A percentile compares a stretch with the other conserved stretches of the same genome.
phyloP scores from a whole-genome alignment of 805 yeast genomes.

The Candida sithepensis region DNA sequence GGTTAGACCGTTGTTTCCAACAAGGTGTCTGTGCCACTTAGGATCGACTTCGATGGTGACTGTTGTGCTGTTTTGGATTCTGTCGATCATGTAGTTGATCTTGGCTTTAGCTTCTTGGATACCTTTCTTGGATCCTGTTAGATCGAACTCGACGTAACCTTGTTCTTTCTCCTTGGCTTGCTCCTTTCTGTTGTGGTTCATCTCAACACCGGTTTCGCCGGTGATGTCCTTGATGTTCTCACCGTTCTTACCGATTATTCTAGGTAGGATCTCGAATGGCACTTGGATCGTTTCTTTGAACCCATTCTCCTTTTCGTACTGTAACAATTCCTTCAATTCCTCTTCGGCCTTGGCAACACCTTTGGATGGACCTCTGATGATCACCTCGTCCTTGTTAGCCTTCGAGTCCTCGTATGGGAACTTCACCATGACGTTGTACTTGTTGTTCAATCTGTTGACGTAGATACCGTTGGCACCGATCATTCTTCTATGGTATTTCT shows the following conservation, averaged over 20 bases:
- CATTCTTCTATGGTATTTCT: constrained; percentile 71
- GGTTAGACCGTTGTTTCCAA: constrained; percentile 75
- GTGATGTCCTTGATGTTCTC: constrained; percentile 78
- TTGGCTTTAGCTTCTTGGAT: constrained; percentile 67
- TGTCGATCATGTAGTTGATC: constrained; percentile 60
- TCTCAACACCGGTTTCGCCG: constrained; percentile 62
- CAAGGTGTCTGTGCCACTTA: constrained; percentile 67
- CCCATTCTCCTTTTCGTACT: constrained; percentile 86
- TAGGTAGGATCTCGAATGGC: constrained; percentile 71
- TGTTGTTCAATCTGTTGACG: constrained; percentile 80
- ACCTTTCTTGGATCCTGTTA: constrained; percentile 75
- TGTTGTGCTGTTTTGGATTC: constrained; percentile 58
- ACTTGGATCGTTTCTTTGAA: constrained; percentile 59
- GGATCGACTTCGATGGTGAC: constrained; percentile 64
- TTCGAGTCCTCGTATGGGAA: constrained; percentile 57
- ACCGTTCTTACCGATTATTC: constrained; percentile 88
- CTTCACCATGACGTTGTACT: constrained; percentile 75
- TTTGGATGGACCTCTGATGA: constrained; percentile 84
- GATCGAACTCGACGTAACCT: constrained; percentile 58
- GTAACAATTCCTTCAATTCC: constrained; percentile 77
- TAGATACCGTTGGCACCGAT: constrained; percentile 83
- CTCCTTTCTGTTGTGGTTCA: constrained; percentile 41
- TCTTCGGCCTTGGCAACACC: constrained; percentile 81
- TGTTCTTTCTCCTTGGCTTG: constrained; percentile 38
- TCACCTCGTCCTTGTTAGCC: constrained; percentile 58